These are phyloP conservation scores for Teratosphaeria destructans DNA, from an alignment of 2,329 filamentous ascomycete genomes.

Conservation along the genomic window DNA sequence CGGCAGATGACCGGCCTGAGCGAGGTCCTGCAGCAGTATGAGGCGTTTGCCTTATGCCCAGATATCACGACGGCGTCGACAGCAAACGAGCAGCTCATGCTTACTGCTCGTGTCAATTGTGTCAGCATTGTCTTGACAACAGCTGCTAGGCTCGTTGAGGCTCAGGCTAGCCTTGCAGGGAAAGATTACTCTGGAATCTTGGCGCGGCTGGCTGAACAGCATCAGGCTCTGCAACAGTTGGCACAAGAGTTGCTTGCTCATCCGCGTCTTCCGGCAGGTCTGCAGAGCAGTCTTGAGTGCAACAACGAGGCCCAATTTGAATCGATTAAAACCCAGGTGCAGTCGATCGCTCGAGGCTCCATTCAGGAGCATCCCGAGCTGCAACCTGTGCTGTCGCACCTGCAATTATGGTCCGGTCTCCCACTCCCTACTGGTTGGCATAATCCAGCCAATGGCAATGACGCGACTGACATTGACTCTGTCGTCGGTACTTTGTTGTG, in stretches of 20 bases:
- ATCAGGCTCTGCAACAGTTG: not conserved
- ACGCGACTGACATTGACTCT: not conserved
- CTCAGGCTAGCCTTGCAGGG: not conserved
- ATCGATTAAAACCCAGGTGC: not conserved
- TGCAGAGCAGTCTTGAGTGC: not conserved
- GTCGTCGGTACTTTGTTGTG: not conserved
- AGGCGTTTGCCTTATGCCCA: slow-evolving; percentile 4
- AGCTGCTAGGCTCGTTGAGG: not conserved
- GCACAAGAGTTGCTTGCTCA: not conserved
- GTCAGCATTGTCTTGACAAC: not conserved
- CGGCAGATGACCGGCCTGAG: not conserved
- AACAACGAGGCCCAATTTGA: not conserved
- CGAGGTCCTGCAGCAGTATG: slow-evolving; percentile 1
- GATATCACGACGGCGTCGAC: not conserved
- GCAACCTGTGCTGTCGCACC: slow-evolving; percentile 12
- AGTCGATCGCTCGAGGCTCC: not conserved
- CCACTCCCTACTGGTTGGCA: slow-evolving; percentile 43
- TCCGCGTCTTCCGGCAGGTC: not conserved
- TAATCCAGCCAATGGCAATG: slow-evolving; percentile 7
- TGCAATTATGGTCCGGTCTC: slow-evolving; percentile 19
- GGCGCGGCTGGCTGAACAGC: not conserved
- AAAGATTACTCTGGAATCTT: not conserved
- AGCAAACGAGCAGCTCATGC: not conserved
- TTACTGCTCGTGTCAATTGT: not conserved
- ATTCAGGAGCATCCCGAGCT: slow-evolving; percentile 7